Evolutionary conservation across 371 early-diverging fungal genomes (phyloP).

Genomic region (Chytridium lagenaria): DNA sequence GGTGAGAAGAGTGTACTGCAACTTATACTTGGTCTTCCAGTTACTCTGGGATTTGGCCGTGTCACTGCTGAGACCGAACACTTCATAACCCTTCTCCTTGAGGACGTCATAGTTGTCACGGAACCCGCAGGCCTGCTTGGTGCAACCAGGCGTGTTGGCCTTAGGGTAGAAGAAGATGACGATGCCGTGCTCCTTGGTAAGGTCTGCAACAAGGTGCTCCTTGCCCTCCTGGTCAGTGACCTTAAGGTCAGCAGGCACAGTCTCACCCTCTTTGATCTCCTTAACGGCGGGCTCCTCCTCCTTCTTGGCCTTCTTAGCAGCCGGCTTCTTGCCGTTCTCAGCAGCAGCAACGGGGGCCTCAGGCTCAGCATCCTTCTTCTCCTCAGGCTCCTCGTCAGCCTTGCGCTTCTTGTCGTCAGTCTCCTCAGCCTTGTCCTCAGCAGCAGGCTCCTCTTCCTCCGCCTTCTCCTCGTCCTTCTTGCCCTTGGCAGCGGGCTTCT

Average conservation of each 20-base stretch:
- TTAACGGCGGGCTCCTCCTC: background rate
- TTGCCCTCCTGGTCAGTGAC: background rate
- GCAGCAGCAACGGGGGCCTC: background rate
- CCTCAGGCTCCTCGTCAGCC: background rate
- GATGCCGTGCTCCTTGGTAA: constrained; percentile 28
- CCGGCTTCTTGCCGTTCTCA: background rate
- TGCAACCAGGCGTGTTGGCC: constrained; percentile 50
- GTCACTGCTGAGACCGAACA: constrained; percentile 41
- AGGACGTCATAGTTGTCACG: constrained; percentile 28
- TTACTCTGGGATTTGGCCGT: constrained; percentile 18
- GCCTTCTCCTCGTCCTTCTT: background rate
- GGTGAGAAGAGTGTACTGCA: background rate
- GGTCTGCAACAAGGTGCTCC: constrained; percentile 18
- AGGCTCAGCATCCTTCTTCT: no score
- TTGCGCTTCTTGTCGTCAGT: background rate
- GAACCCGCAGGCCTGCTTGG: constrained; percentile 44
- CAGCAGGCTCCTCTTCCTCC: background rate
- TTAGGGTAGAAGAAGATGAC: constrained; percentile 50
- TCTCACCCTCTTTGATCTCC: background rate
- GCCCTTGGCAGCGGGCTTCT: background rate
- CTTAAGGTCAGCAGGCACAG: constrained; percentile 18
- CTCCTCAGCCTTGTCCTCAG: background rate
- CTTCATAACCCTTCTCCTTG: constrained; percentile 26
- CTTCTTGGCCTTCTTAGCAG: constrained; percentile 20
- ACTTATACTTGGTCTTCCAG: background rate